phyloP scores from a whole-genome alignment of 2,329 filamentous ascomycete species.

The Delphinella strobiligena region DNA sequence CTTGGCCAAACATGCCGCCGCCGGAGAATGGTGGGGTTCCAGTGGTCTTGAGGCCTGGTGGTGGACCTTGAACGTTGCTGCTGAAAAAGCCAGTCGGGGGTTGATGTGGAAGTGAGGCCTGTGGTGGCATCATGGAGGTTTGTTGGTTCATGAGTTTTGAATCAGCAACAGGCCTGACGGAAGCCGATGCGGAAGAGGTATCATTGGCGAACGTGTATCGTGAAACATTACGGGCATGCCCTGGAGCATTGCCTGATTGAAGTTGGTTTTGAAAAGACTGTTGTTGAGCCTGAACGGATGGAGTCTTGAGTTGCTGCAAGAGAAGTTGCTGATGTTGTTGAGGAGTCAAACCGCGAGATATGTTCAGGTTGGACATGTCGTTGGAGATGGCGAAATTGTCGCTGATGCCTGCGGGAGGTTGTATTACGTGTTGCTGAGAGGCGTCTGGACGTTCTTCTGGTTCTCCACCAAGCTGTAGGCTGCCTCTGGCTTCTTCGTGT shows the following conservation, averaged over 20 bases:
- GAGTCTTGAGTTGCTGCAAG: constrained; percentile 44
- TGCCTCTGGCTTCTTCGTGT: constrained; percentile 66
- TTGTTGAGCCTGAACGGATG: constrained; percentile 29
- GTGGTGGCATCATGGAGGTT: constrained; percentile 66
- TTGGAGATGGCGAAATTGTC: constrained; percentile 23
- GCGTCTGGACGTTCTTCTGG: constrained; percentile 61
- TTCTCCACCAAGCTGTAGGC: constrained; percentile 81
- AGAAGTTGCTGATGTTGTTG: constrained; percentile 63
- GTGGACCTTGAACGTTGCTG: constrained; percentile 78
- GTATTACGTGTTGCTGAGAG: constrained; percentile 54
- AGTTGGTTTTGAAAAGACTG: constrained; percentile 6
- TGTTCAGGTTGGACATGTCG: constrained; percentile 25
- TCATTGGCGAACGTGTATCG: constrained; percentile 83
- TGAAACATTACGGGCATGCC: constrained; percentile 72
- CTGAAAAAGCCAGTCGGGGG: constrained; percentile 57
- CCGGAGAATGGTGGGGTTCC: constrained; percentile 77
- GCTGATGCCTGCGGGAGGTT: constrained; percentile 44
- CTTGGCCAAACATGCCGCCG: constrained; percentile 78
- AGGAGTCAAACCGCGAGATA: constrained; percentile 63
- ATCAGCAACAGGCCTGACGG: constrained; percentile 67
- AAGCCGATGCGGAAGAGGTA: constrained; percentile 42
- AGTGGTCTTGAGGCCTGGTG: constrained; percentile 88
- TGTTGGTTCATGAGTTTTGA: constrained; percentile 74
- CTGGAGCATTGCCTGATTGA: constrained; percentile 20
- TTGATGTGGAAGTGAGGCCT: constrained; percentile 39